phyloP scores from a whole-genome alignment of 169 alveolate species.

The Eimeria sp. region DNA sequence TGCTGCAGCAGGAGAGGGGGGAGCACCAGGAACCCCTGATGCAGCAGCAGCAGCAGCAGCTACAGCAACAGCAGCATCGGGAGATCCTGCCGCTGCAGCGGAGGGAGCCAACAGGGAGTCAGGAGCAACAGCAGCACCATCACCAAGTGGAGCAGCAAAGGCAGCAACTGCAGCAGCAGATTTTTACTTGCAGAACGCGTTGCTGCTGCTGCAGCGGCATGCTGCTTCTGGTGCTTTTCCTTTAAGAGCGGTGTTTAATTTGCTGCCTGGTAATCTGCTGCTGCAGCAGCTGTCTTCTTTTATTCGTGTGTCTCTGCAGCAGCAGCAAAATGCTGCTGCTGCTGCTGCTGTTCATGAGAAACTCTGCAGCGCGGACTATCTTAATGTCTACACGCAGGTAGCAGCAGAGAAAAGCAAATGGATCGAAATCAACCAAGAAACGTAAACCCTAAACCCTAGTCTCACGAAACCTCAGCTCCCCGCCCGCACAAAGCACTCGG shows the following conservation, averaged over 20 bases:
- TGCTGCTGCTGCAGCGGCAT: slow-evolving; percentile 37
- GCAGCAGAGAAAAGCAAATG: slow-evolving; percentile 28
- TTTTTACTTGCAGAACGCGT: slow-evolving; percentile 21
- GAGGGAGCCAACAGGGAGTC: not conserved
- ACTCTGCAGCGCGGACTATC: slow-evolving; percentile 25
- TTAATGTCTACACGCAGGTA: not conserved
- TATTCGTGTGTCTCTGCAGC: slow-evolving; percentile 13
- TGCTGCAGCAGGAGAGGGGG: not conserved
- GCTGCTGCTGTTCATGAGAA: slow-evolving; percentile 44
- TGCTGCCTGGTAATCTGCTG: not conserved
- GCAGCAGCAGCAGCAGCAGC: slow-evolving; percentile 1
- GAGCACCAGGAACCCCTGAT: not conserved
- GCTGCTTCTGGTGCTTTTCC: not conserved
- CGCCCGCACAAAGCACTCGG: not conserved
- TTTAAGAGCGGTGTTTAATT: not conserved
- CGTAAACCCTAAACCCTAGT: slow-evolving; percentile 32
- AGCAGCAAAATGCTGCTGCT: slow-evolving; percentile 31
- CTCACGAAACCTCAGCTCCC: not conserved
- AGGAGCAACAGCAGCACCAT: not conserved
- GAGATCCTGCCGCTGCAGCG: not conserved
- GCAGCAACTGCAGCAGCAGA: slow-evolving; percentile 14
- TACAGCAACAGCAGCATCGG: not conserved
- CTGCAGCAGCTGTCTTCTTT: slow-evolving; percentile 28
- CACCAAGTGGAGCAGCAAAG: not conserved
- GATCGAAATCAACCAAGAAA: slow-evolving; percentile 25